These are phyloP conservation scores for Coemansia umbellata DNA, from an alignment of 192 early-diverging fungal species.

Conservation along the genomic window DNA sequence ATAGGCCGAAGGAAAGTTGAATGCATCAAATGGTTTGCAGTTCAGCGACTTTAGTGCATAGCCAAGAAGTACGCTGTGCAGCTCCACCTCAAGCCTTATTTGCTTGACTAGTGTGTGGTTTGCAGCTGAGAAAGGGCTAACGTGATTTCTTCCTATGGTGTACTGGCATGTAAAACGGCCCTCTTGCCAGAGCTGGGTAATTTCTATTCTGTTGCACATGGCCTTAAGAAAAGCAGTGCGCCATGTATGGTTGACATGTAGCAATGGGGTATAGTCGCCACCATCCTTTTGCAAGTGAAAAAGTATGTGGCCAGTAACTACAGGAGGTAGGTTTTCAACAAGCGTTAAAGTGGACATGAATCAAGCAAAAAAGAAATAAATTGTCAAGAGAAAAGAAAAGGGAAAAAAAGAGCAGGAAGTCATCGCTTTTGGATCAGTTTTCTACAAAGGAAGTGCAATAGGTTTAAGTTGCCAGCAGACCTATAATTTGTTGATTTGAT, in stretches of 20 bases:
- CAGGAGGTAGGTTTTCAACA: neutral
- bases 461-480: no score
- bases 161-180: neutral
- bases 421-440: no score
- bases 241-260: neutral
- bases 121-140: neutral
- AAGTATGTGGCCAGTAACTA: neutral
- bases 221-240: neutral
- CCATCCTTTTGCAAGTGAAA: neutral
- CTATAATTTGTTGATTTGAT: no score
- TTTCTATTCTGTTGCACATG: constrained; percentile 6
- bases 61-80: neutral
- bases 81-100: neutral
- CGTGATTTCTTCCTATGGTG: neutral
- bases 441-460: no score
- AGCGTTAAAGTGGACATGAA: neutral
- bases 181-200: neutral
- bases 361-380: neutral
- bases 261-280: neutral
- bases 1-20: neutral
- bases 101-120: neutral
- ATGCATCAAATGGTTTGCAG: neutral
- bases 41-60: constrained; percentile 1
- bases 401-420: no score
- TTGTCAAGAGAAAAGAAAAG: neutral